Evolutionary conservation across 768 basidiomycete species (phyloP).

Genomic region (Lyophyllum atratum): DNA sequence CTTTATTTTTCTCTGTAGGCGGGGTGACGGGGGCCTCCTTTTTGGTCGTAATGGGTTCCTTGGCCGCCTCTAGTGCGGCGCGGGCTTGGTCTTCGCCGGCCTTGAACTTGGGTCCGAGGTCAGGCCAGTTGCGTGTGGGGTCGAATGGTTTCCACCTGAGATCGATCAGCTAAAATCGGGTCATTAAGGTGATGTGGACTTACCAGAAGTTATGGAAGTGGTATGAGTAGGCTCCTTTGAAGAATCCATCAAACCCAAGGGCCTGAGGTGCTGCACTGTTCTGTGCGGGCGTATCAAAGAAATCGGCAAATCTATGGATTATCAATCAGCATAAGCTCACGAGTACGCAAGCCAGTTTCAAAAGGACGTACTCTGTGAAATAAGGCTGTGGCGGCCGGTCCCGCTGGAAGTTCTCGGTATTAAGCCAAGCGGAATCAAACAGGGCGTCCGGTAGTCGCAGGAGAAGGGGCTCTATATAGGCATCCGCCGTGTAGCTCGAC

Average conservation of each 20-base stretch:
- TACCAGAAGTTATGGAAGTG: slow-evolving; percentile 95
- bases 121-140: slow-evolving; percentile 84
- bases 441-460: slow-evolving; percentile 87
- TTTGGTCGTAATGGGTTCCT: slow-evolving; percentile 21
- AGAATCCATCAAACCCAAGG: slow-evolving; percentile 89
- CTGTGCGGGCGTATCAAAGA: slow-evolving; percentile 74
- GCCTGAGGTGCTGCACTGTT: slow-evolving; percentile 80
- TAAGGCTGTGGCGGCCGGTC: slow-evolving; percentile 93
- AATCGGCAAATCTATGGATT: slow-evolving; percentile 67
- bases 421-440: slow-evolving; percentile 94
- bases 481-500: slow-evolving; percentile 81
- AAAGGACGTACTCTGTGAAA: slow-evolving; percentile 68
- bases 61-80: slow-evolving; percentile 33
- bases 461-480: slow-evolving; percentile 73
- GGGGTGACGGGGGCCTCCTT: slow-evolving; percentile 11
- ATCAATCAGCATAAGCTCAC: slow-evolving; percentile 3
- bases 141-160: slow-evolving; percentile 95
- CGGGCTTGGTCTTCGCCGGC: slow-evolving; percentile 73
- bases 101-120: slow-evolving; percentile 79
- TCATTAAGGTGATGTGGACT: slow-evolving; percentile 15
- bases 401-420: slow-evolving; percentile 85
- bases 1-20: slow-evolving; percentile 27
- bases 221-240: slow-evolving; percentile 90
- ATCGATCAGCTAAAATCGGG: neutral
- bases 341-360: neutral